Base-by-base conservation (phyloP, 208 protist genomes). In the Leishmania lainsoni region DNA sequence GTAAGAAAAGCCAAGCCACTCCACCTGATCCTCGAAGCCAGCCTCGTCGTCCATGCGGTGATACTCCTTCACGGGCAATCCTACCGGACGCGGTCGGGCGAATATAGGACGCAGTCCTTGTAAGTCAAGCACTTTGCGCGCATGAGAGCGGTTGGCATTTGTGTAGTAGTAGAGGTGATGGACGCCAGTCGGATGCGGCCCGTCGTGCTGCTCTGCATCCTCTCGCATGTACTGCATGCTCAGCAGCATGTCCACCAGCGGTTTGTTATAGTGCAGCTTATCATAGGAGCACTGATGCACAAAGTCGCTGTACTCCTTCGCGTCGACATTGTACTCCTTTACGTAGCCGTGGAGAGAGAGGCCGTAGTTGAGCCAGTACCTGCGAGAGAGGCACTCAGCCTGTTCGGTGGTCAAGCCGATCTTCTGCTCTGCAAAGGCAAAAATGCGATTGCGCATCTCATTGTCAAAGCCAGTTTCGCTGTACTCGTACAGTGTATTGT, bases 401-500 rank as follows among this genome's bases (percentile, higher is more conserved):
- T 92, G 84, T 45, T 91, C 83, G 45, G 32, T 4, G 3, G 86
- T 76, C 9, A 92, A 56, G 71, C 86, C 68, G 2, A 93, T 52
- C 32, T 81, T 78, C 45, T 85, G 68, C 16, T 61, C 56, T 29
- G 88, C 85, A 79, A 85, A 94, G 48, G 87, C 80, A 54, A 86
- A 87, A 35, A 95, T 93, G 51, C 78, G 83, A 39, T 85, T 79
- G 68, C 86, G 89, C 90, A 96, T 94, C 74, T 92, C 86, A 0
- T 79, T 26, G 39, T 82, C 66, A 66, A 95, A 88, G 48, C 84
- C 81, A 0, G 89, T 94, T 45, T 89, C 88, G 35, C 61, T 79
- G 82, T 90, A 93, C 68, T 85, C 69, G 86, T 95, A 95, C 26
- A 97, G 83, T 16, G 87, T 97, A 79, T 97, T 94, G 81, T 95